Evolutionary conservation across 495 filamentous ascomycete genomes (phyloP).

Genomic region (Lindgomyces ingoldianus): DNA sequence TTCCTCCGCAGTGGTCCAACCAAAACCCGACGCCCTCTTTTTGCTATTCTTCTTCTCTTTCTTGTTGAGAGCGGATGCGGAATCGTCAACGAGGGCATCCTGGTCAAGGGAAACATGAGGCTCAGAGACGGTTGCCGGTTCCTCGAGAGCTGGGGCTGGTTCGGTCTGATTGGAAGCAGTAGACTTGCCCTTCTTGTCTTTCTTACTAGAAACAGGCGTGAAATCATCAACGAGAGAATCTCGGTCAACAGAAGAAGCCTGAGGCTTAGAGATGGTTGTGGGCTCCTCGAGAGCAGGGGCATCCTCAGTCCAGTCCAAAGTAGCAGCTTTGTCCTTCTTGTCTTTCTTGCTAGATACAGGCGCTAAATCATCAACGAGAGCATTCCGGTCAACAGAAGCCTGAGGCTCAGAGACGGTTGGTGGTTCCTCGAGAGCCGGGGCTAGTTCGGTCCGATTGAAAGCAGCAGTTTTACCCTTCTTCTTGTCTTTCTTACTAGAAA

Average conservation of each 20-base stretch:
- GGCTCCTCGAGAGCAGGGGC: too few species aligned
- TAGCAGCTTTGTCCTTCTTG: too few species aligned
- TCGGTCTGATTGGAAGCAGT: not conserved
- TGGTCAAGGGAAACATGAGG: not conserved
- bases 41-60: slow-evolving; percentile 24
- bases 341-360: too few species aligned
- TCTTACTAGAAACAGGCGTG: too few species aligned
- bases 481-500: slow-evolving; percentile 20
- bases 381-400: too few species aligned
- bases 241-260: too few species aligned
- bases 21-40: slow-evolving; percentile 7
- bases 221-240: too few species aligned
- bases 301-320: too few species aligned
- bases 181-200: slow-evolving; percentile 42
- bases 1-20: slow-evolving; percentile 1
- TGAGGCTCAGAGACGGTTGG: not conserved
- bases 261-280: too few species aligned
- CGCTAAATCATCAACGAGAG: too few species aligned
- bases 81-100: slow-evolving; percentile 5
- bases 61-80: slow-evolving; percentile 7
- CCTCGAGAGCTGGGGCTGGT: slow-evolving; percentile 2
- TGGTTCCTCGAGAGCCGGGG: slow-evolving; percentile 1
- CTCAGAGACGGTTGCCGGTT: not conserved
- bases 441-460: slow-evolving; percentile 1
- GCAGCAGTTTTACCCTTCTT: slow-evolving; percentile 10